These are phyloP conservation scores for Lactarius sanguifluus DNA, from an alignment of 768 basidiomycete genomes.

Conservation along the genomic window DNA sequence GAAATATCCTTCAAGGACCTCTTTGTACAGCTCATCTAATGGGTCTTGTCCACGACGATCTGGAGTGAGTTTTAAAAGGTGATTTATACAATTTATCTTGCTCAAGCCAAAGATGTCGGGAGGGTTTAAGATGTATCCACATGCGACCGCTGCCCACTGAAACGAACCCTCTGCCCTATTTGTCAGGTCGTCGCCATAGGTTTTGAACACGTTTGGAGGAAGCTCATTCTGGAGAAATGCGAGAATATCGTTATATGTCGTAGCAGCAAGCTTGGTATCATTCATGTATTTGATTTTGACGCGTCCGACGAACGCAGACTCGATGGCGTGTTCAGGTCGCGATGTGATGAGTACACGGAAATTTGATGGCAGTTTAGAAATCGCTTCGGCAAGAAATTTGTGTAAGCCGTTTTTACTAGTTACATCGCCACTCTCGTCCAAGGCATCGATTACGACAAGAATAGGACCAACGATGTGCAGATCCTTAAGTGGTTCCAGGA, in stretches of 20 bases:
- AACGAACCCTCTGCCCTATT: neutral
- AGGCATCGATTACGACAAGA: neutral
- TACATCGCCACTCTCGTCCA: constrained; percentile 1
- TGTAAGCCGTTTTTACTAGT: neutral
- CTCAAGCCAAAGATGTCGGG: neutral
- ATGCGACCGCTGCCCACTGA: constrained; percentile 6
- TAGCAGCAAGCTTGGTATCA: neutral
- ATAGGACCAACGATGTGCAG: neutral
- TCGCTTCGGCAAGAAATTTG: neutral
- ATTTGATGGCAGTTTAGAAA: neutral
- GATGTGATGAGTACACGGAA: neutral
- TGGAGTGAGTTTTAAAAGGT: neutral
- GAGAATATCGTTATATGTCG: neutral
- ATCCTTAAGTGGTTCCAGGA: neutral
- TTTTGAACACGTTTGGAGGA: neutral
- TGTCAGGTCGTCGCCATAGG: neutral
- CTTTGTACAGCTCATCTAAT: neutral
- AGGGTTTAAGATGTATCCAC: neutral
- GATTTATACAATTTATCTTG: neutral
- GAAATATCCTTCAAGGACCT: neutral
- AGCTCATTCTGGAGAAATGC: neutral
- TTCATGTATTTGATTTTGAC: neutral
- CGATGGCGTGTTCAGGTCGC: neutral
- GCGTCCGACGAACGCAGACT: neutral
- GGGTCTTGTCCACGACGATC: neutral